Conservation (phyloP, 2,329 filamentous ascomycete genomes). For the Blastomyces percursus region DNA sequence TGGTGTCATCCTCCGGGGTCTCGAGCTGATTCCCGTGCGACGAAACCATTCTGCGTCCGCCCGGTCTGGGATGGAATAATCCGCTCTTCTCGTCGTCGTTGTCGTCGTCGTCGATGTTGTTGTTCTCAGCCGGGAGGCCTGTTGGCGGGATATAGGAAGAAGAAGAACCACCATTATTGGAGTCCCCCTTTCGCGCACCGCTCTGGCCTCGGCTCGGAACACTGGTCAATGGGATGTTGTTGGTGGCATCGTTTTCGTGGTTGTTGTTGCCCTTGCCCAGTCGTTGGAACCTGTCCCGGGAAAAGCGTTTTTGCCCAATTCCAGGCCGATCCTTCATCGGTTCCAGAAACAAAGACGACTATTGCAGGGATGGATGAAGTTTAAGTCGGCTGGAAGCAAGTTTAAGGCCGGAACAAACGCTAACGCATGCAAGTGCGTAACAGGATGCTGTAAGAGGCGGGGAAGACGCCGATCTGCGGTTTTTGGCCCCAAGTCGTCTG, state of each 20-base stretch:
- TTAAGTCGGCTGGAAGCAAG: too few relatives aligned
- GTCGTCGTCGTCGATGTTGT: conserved; percentile 16
- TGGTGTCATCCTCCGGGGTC: conserved; percentile 41
- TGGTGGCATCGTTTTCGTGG: conserved; percentile 38
- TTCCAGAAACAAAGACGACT: background rate
- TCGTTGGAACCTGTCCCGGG: conserved; percentile 36
- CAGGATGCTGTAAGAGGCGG: background rate
- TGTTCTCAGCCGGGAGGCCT: conserved; percentile 15
- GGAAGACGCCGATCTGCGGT: background rate
- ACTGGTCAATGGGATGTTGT: conserved; percentile 51
- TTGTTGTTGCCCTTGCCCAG: conserved; percentile 11
- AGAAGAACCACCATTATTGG: conserved; percentile 13
- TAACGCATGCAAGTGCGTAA: background rate
- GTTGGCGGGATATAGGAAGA: conserved; percentile 22
- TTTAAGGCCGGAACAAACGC: background rate
- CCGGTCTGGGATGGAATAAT: conserved; percentile 17
- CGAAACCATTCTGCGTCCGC: conserved; percentile 26
- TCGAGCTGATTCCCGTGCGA: conserved; percentile 23
- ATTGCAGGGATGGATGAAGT: background rate
- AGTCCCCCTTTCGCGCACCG: conserved; percentile 33
- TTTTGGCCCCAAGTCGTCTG: background rate
- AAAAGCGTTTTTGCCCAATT: conserved; percentile 32
- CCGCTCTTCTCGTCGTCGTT: conserved; percentile 21
- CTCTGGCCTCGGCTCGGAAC: conserved; percentile 41
- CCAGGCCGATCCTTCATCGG: conserved; percentile 28